A percentile compares a stretch with the other conserved stretches of the same genome.
Conservation (phyloP, 2,329 filamentous ascomycete genomes). For the Exophiala aquamarina region DNA sequence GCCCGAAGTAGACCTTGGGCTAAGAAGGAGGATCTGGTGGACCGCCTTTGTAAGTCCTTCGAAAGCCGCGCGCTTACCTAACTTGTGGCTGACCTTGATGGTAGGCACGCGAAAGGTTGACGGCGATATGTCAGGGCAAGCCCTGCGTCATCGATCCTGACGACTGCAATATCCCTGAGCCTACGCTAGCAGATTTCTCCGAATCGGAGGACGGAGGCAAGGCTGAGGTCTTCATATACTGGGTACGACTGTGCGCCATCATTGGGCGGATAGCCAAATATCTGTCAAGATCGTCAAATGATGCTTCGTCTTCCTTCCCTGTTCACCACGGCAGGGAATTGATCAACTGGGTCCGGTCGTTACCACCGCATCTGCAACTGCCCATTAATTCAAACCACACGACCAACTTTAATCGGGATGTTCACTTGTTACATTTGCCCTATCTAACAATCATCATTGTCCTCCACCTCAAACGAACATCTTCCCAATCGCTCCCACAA, state of each 20-base stretch:
- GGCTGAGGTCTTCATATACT: conserved; percentile 45
- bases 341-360: conserved; percentile 36
- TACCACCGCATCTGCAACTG: conserved; percentile 36
- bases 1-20: conserved; percentile 19
- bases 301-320: conserved; percentile 16
- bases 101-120: conserved; percentile 39
- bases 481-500: conserved; percentile 37
- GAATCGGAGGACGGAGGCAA: conserved; percentile 32
- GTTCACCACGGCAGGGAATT: conserved; percentile 35
- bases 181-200: conserved; percentile 41
- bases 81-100: not conserved
- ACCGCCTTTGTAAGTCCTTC: conserved; percentile 34
- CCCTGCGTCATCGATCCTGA: conserved; percentile 46
- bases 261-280: conserved; percentile 43
- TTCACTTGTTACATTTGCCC: conserved; percentile 44
- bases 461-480: conserved; percentile 38
- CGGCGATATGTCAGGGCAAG: conserved; percentile 45
- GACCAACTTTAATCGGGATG: conserved; percentile 39
- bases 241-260: conserved; percentile 43
- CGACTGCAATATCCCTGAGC: conserved; percentile 43
- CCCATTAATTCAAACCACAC: conserved; percentile 34
- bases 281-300: conserved; percentile 31
- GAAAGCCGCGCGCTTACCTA: not conserved
- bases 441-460: conserved; percentile 45
- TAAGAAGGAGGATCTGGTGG: conserved; percentile 44